phyloP scores from a whole-genome alignment of 441 rosid genomes.

The Adansonia gregorii region DNA sequence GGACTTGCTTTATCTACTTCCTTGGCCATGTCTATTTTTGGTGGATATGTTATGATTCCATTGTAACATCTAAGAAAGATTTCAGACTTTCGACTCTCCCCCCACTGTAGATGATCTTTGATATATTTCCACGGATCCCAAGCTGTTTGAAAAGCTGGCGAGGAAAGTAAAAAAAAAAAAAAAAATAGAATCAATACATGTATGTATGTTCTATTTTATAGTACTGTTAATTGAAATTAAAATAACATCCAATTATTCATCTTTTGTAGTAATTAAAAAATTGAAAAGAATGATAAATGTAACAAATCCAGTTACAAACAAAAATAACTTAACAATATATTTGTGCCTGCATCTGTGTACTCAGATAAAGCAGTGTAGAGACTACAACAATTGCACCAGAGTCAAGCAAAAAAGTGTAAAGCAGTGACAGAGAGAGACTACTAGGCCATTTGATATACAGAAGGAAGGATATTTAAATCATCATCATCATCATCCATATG shows the following conservation, averaged over 20 bases:
- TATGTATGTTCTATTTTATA: too few relatives aligned
- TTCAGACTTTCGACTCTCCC: neutral
- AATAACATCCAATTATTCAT: neutral
- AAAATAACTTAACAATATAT: constrained; percentile 18
- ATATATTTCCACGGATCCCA: constrained; percentile 42
- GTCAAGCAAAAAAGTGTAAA: neutral
- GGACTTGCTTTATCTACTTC: constrained; percentile 27
- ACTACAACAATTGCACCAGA: neutral
- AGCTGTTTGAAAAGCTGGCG: constrained; percentile 35
- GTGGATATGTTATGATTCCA: neutral
- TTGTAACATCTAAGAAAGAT: constrained; percentile 19
- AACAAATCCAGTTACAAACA: neutral
- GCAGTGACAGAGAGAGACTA: too few relatives aligned
- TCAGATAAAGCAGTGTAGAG: neutral
- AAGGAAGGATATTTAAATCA: too few relatives aligned
- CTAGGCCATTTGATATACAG: too few relatives aligned
- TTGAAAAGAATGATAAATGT: neutral
- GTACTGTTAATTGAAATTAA: neutral
- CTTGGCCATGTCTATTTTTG: constrained; percentile 30
- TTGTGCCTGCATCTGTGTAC: neutral
- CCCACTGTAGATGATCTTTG: constrained; percentile 30
- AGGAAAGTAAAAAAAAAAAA: neutral
- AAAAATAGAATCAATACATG: too few relatives aligned
- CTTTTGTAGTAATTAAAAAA: neutral
- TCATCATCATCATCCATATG: too few relatives aligned